Evolutionary conservation across 2,329 filamentous ascomycete species (phyloP).

Genomic region (Celoporthe dispersa): DNA sequence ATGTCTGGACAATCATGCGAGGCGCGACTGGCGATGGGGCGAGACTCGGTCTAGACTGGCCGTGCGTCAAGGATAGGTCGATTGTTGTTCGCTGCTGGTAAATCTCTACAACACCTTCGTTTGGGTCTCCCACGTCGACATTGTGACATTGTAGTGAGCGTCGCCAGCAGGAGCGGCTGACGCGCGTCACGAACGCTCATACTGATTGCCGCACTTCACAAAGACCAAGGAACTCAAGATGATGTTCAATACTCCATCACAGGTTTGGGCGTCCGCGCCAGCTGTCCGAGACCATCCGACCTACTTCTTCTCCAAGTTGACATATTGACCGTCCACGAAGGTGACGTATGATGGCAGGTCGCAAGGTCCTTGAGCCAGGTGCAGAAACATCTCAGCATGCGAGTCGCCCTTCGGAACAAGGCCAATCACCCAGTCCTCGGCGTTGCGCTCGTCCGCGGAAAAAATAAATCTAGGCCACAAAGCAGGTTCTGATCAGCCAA

Average conservation of each 20-base stretch:
- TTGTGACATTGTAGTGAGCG: not conserved
- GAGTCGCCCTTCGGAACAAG: not conserved
- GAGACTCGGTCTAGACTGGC: not conserved
- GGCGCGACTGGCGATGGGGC: not conserved
- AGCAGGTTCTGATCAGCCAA: not conserved
- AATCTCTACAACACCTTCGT: not conserved
- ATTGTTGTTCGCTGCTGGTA: not conserved
- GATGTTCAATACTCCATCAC: not conserved
- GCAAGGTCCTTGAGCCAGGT: not conserved
- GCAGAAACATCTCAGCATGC: slow-evolving; percentile 18
- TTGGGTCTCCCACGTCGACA: not conserved
- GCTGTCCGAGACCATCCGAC: not conserved
- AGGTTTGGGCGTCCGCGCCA: not conserved
- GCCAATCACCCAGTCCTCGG: slow-evolving; percentile 6
- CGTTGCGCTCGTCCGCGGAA: slow-evolving; percentile 26
- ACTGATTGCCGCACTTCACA: not conserved
- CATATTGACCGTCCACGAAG: slow-evolving; percentile 19
- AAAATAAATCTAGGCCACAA: slow-evolving; percentile 19
- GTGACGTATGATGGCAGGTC: slow-evolving; percentile 19
- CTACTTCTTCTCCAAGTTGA: not conserved
- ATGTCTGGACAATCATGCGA: not conserved
- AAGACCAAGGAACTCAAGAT: not conserved
- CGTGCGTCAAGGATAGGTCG: not conserved
- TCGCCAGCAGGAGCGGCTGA: not conserved
- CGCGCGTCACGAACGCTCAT: not conserved